phyloP scores from a whole-genome alignment of 2,329 filamentous ascomycete species.

The Byssochlamys sp. region DNA sequence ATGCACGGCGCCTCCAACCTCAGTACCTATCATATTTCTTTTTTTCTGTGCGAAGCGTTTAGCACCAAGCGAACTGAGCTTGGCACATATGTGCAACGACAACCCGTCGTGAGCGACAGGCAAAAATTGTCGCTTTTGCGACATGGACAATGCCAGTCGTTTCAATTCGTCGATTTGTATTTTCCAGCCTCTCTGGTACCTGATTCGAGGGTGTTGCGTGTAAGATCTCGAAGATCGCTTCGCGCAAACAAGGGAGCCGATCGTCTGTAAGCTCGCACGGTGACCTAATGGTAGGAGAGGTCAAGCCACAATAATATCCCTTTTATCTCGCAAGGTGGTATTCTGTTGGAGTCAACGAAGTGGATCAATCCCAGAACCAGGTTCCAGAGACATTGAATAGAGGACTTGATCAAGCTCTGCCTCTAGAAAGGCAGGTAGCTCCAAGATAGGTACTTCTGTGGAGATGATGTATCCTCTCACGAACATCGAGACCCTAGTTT shows the following conservation, averaged over 20 bases:
- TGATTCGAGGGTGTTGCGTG: background rate
- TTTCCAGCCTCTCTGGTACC: background rate
- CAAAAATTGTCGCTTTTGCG: background rate
- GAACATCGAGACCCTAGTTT: background rate
- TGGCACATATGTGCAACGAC: background rate
- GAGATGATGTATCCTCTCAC: background rate
- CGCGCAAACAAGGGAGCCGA: background rate
- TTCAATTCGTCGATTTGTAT: background rate
- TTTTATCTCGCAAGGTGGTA: background rate
- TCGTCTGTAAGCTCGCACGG: background rate
- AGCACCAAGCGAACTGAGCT: background rate
- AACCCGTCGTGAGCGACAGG: background rate
- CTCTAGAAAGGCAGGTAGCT: background rate
- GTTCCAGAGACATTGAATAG: background rate
- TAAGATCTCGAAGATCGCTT: background rate
- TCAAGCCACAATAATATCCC: background rate
- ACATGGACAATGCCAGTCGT: background rate
- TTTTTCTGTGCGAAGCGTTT: background rate
- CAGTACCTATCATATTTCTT: background rate
- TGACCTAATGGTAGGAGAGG: background rate
- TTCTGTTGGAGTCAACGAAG: background rate
- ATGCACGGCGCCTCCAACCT: background rate
- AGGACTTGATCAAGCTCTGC: background rate
- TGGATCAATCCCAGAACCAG: background rate
- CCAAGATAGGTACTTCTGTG: background rate